Percentiles rank a stretch among this genome's conserved stretches.
Evolutionary conservation across 352 stramenopile species (phyloP).

Genomic region (Aphanomyces cochlioides): DNA sequence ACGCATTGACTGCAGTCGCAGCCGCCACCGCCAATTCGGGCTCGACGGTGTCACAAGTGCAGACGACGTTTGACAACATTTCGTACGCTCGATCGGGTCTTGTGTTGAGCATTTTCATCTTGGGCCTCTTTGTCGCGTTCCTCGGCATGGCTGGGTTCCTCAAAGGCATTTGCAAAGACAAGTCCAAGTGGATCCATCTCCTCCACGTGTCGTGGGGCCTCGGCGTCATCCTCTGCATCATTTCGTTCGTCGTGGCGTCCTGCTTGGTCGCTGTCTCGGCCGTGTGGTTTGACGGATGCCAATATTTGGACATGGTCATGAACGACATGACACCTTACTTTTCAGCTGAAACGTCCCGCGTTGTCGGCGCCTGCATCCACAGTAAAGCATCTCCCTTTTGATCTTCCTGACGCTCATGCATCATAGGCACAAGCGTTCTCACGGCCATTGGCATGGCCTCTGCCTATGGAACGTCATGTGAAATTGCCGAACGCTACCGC

Average conservation of each 20-base stretch:
- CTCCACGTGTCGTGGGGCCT: slow-evolving; percentile 73
- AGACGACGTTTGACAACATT: slow-evolving; percentile 65
- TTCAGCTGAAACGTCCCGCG: slow-evolving; percentile 46
- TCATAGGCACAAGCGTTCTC: slow-evolving; percentile 44
- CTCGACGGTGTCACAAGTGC: slow-evolving; percentile 52
- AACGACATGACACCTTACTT: slow-evolving; percentile 70
- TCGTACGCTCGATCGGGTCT: slow-evolving; percentile 70
- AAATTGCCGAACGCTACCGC: slow-evolving; percentile 55
- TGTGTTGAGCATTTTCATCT: slow-evolving; percentile 75
- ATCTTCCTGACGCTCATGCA: background rate
- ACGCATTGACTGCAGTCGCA: slow-evolving; percentile 47
- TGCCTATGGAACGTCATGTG: slow-evolving; percentile 57
- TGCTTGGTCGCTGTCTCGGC: slow-evolving; percentile 68
- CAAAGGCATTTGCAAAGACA: slow-evolving; percentile 71
- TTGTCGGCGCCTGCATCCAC: slow-evolving; percentile 72
- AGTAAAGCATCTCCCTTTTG: slow-evolving; percentile 28
- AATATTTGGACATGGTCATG: slow-evolving; percentile 79
- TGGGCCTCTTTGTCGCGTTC: slow-evolving; percentile 61
- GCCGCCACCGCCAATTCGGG: slow-evolving; percentile 56
- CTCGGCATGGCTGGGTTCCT: slow-evolving; percentile 64
- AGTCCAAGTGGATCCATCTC: slow-evolving; percentile 66
- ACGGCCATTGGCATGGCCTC: slow-evolving; percentile 50
- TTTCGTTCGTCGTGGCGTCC: slow-evolving; percentile 71
- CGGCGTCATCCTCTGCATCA: slow-evolving; percentile 65
- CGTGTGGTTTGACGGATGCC: slow-evolving; percentile 55